phyloP scores from a whole-genome alignment of 164 flowering plant species.

The Protea cynaroides region DNA sequence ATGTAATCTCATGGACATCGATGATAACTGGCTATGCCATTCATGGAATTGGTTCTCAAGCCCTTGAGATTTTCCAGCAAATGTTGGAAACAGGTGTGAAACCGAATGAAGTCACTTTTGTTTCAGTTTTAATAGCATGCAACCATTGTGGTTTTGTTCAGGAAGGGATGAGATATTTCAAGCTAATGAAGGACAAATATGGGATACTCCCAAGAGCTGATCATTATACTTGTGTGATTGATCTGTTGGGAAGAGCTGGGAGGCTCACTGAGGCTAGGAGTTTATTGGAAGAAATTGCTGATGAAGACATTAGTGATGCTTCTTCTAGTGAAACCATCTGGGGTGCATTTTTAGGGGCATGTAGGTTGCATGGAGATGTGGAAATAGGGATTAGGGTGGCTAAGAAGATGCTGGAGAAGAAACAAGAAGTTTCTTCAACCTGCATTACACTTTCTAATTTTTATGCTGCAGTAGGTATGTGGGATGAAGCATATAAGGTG shows the following conservation, averaged over 20 bases:
- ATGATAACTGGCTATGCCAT: constrained; percentile 33
- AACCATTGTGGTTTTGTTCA: constrained; percentile 34
- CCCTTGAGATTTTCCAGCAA: constrained; percentile 24
- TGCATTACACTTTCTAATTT: constrained; percentile 29
- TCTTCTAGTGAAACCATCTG: constrained; percentile 10
- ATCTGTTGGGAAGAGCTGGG: constrained; percentile 37
- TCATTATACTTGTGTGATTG: constrained; percentile 38
- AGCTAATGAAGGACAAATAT: constrained; percentile 28
- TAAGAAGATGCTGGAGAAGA: constrained; percentile 22
- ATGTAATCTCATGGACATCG: constrained; percentile 32
- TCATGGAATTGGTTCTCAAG: constrained; percentile 28
- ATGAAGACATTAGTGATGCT: constrained; percentile 2
- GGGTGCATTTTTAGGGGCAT: constrained; percentile 38
- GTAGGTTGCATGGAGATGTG: constrained; percentile 31
- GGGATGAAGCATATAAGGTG: constrained; percentile 28
- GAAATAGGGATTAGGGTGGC: constrained; percentile 33
- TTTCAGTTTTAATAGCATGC: constrained; percentile 31
- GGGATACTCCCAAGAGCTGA: constrained; percentile 19
- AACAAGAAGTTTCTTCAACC: constrained; percentile 23
- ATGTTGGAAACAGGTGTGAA: constrained; percentile 25
- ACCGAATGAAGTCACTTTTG: constrained; percentile 39
- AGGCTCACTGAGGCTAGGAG: constrained; percentile 28
- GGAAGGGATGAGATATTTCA: constrained; percentile 27
- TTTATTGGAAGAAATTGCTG: constrained; percentile 21
- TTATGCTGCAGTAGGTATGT: constrained; percentile 35